Evolutionary conservation across 352 stramenopile species (phyloP), one percentile per base, ranked within the genome.

Genomic region (Phytophthora citrophthora): DNA sequence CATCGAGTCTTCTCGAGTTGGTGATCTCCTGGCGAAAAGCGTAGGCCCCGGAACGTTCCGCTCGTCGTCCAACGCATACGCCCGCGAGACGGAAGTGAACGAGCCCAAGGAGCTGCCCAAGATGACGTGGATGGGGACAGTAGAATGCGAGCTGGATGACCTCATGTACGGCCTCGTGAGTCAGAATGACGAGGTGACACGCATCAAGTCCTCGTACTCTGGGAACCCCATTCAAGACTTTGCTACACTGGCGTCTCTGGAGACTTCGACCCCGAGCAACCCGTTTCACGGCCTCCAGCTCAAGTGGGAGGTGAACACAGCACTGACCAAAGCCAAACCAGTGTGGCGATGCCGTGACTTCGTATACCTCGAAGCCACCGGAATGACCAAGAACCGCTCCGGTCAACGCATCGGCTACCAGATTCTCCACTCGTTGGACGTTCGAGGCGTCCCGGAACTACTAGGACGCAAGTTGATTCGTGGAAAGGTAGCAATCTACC

Each of bases 361-460:
- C 38, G 72, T 86, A 7, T 81, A 75, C 54, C 49, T 86, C 18
- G 77, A 86, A 45, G 53, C 48, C 40, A 74, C 59, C 2, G 74
- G 77, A 0, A 50, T 78, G 31, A 82, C 66, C 4, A 79, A 39
- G 31, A 65, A 26, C 24, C 43, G 36, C 1, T 61, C 48, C 0
- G 71, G 74, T 2, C 65, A 83, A 29, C 43, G 55, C 16, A 56
- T 86, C 20, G 77, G 77, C 3, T 83, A 76, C 59, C 74, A 81
- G 27, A 76, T 83, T 38, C 54, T 82, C 44, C 74, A 86, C 54
- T 83, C 74, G 8, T 44, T 86, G 1, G 74, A 83, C 39, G 55
- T 86, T 26, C 41, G 59, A 11, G 74, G 67, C 7, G 76, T 73
- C 4, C 67, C 77, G 0, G 54, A 70, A 29, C 64, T 86, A 1